Percentiles rank a stretch among this genome's conserved stretches.
Evolutionary conservation across 1,284 basidiomycete species (phyloP).

Genomic region (Ustilago tritici): DNA sequence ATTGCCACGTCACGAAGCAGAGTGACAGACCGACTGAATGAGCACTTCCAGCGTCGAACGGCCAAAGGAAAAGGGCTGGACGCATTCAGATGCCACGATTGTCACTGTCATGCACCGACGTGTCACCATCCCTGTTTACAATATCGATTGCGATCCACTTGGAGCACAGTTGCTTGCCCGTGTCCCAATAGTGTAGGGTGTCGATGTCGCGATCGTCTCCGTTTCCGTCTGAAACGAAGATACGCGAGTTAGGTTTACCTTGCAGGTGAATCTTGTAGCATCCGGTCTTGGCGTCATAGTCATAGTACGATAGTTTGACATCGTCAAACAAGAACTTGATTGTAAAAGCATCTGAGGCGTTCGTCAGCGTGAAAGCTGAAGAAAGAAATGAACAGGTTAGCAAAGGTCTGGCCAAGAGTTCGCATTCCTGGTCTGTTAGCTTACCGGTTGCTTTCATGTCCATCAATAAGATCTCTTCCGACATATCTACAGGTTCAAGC

Average conservation of each 20-base stretch:
- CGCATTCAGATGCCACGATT: background rate
- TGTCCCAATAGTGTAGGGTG: background rate
- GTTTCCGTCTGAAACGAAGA: conserved; percentile 7
- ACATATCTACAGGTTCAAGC: conserved; percentile 3
- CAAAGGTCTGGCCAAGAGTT: background rate
- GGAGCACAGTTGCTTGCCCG: conserved; percentile 20
- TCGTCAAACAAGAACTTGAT: background rate
- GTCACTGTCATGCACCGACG: background rate
- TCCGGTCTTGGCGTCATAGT: conserved; percentile 17
- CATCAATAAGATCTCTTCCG: background rate
- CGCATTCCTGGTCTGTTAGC: background rate
- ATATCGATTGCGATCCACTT: conserved; percentile 4
- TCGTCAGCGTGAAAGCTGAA: conserved; percentile 13
- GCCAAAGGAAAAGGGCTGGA: too few species aligned
- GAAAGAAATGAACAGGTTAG: background rate
- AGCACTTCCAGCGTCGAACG: too few species aligned
- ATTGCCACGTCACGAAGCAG: too few species aligned
- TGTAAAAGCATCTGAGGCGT: conserved; percentile 6
- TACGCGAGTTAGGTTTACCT: background rate
- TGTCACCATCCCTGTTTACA: too few species aligned
- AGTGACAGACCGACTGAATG: too few species aligned
- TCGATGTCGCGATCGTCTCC: conserved; percentile 17
- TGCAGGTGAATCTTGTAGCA: conserved; percentile 25
- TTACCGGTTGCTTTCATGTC: background rate
- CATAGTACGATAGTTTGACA: conserved; percentile 10